Evolutionary conservation across 116 monocot species (phyloP), one percentile per base, ranked within the genome.

Genomic region (Papilionanthe hybrid): DNA sequence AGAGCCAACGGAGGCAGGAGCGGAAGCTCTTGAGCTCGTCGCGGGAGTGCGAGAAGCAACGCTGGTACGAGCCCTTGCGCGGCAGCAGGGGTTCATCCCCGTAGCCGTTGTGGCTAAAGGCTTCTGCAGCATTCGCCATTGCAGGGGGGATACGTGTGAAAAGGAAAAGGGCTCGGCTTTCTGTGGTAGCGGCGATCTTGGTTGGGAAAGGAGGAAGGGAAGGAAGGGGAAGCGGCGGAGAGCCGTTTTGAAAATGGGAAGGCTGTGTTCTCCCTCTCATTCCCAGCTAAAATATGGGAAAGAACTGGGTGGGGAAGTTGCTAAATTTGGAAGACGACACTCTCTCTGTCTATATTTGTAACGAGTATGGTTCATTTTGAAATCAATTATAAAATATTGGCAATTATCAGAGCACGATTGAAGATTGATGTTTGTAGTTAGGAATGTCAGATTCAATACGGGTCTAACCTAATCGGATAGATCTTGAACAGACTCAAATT

Each of bases 11-110:
- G 19, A 93, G 89, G 81, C 89, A 91, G 1, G 89, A 87, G 0
- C 93, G 91, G 88, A 93, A 93, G 78, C 75, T 85, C 15, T 74
- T 78, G 7, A 91, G 89, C 88, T 93, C 93, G 82, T 93, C 93
- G 79, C 78, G 72, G 22, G 84, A 84, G 78, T 78, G 79, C 48
- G 91, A 91, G 41, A 45, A 19, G 88, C 85, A 81, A 2, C 93
- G 83, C 13, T 69, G 43, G 82, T 90, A 89, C 6, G 83, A 42
- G 4, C 10, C 6, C 20, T 58, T 49, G 30, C 63, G 10, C 23
- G 48, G 56, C 0, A 81, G 72, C 12, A 87, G 82, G 41, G 78
- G 72, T 57, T 44, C 50, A 49, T 5, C n/a, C 9, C 19, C 22
- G 12, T 37, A 30, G 7, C 42, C 32, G 17, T 6, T 20, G 5